phyloP scores from a whole-genome alignment of 257 asterid species.

The Plantago elongata region DNA sequence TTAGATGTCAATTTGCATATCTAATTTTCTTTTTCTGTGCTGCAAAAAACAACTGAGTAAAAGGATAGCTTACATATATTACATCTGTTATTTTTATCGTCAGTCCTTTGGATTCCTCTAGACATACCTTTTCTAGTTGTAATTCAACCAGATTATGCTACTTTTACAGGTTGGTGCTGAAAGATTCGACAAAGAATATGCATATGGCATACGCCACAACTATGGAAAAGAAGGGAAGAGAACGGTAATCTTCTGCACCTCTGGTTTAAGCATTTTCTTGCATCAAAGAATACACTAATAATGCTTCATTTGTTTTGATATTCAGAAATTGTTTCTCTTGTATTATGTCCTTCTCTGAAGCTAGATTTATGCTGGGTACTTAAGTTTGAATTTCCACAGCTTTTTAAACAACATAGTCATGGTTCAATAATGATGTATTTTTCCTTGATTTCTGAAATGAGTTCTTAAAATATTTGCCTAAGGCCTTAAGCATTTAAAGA shows the following conservation, averaged over 20 bases:
- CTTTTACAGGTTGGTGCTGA: slow-evolving; percentile 81
- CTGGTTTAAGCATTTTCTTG: not conserved
- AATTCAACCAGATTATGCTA: slow-evolving; percentile 15
- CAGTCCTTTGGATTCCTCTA: not conserved
- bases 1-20: not conserved
- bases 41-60: not conserved
- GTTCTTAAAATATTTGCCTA: not conserved
- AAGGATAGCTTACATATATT: not conserved
- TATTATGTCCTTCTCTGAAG: not conserved
- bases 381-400: not conserved
- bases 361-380: not conserved
- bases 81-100: not conserved
- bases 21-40: not conserved
- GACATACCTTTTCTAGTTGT: slow-evolving; percentile 1
- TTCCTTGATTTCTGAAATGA: not conserved
- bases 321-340: not conserved
- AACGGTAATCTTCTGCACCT: slow-evolving; percentile 47
- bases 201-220: slow-evolving; percentile 82
- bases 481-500: not conserved
- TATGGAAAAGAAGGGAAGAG: slow-evolving; percentile 99
- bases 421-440: not conserved
- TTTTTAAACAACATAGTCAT: slow-evolving; percentile 1
- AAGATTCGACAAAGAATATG: slow-evolving; percentile 93
- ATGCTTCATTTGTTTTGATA: slow-evolving; percentile 9
- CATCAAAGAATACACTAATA: slow-evolving; percentile 10